Conservation (phyloP, 2,329 filamentous ascomycete species). For the Zymoseptoria tritici region DNA sequence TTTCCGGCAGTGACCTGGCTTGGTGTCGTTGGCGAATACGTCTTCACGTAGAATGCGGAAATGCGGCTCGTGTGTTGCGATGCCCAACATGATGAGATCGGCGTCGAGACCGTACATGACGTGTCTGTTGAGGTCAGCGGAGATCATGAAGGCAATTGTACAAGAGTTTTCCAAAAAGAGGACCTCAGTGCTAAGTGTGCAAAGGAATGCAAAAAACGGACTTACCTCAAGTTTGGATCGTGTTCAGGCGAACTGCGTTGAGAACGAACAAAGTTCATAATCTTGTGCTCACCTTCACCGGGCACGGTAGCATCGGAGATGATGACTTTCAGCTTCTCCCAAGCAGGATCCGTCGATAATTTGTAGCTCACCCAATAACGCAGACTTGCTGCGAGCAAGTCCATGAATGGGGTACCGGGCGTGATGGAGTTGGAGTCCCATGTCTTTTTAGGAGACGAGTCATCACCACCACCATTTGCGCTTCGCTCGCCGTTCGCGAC, state of each 20-base stretch:
- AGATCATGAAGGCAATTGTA: neutral
- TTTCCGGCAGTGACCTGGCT: constrained; percentile 71
- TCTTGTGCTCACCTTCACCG: constrained; percentile 97
- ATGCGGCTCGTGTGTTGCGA: constrained; percentile 94
- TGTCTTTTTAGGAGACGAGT: constrained; percentile 67
- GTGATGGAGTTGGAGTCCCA: constrained; percentile 90
- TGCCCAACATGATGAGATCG: constrained; percentile 95
- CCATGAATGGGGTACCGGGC: constrained; percentile 97
- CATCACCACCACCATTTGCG: constrained; percentile 22
- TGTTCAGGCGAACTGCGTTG: constrained; percentile 86
- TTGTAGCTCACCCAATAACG: constrained; percentile 98
- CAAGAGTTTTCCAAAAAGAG: constrained; percentile 4
- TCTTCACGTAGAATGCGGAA: constrained; percentile 95
- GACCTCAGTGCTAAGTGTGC: constrained; percentile 9
- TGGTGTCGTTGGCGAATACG: constrained; percentile 86
- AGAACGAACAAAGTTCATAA: constrained; percentile 95
- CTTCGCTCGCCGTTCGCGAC: constrained; percentile 52
- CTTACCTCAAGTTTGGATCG: constrained; percentile 70
- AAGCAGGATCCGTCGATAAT: constrained; percentile 89
- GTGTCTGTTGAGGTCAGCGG: constrained; percentile 51
- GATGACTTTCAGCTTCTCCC: constrained; percentile 94
- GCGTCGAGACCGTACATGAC: constrained; percentile 98
- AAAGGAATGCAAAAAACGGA: constrained; percentile 4
- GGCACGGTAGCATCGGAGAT: constrained; percentile 97
- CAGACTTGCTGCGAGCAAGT: constrained; percentile 79